Evolutionary conservation across 2,329 filamentous ascomycete genomes (phyloP), one percentile per base, ranked within the genome.

Genomic region (Xylariales sp.): DNA sequence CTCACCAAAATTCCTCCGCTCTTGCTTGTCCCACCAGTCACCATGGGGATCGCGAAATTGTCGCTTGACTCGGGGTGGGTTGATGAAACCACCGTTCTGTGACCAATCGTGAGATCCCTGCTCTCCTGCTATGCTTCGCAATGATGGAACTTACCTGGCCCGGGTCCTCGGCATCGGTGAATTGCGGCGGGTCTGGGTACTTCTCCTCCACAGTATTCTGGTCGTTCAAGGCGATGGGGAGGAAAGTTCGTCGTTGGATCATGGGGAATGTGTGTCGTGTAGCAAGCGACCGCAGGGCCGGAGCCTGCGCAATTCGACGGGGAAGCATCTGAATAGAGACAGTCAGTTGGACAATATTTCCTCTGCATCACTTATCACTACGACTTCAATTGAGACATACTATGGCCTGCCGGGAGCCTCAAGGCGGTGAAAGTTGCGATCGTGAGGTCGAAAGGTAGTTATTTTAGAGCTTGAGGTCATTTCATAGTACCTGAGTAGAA

Each of bases 1-100:
- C 68, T 98, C 94, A 66, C 90, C 90, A 63, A 87, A 97, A 76
- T 98, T 97, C 58, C 93, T 82, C 62, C 90, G 84, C 67, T 97
- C 93, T 70, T 98, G 93, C 66, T 89, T 86, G 69, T 98, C 91
- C 88, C 89, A 97, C 88, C 89, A 98, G 61, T 88, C 83, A 60
- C 68, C 91, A 63, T 97, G 80, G 25, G 94, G 93, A 65, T 97
- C 93, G 62, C 93, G 88, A 70, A 88, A 86, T 65, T 89, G 84
- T 54, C 91, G 86, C 76, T 95, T 96, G 66, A 91, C 71, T 41
- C 75, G 68, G 11, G 82, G 80, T 44, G 87, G 86, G 68, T 90
- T 88, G 59, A 86, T 76, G 65, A 88, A 93, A 64, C 84, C 85
- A 59, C 87, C 88, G 65, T 90, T 94, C 86, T 90, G 24, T 27